Percentiles rank a stretch among this genome's conserved stretches.
These are phyloP conservation scores for Glycine tomentella DNA, from an alignment of 306 rosid species.

Conservation along the genomic window DNA sequence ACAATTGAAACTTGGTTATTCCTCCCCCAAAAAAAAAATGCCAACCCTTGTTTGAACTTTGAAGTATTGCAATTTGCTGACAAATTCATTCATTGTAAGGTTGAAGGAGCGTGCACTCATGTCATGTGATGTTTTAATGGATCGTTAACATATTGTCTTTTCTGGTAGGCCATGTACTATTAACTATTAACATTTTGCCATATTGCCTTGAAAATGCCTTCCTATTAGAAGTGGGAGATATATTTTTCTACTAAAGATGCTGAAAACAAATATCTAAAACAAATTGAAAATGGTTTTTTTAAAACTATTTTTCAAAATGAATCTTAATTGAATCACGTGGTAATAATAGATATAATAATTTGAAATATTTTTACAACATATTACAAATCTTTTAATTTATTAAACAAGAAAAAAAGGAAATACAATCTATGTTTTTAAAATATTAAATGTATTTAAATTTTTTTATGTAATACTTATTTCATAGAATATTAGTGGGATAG, in stretches of 20 bases:
- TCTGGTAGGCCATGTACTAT: constrained; percentile 9
- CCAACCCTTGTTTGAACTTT: background rate
- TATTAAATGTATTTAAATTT: background rate
- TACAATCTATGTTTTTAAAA: background rate
- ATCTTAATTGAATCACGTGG: background rate
- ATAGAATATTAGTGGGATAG: background rate
- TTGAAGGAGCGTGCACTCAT: constrained; percentile 4
- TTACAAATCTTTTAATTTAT: background rate
- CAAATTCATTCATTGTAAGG: background rate
- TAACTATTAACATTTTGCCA: background rate
- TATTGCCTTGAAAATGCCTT: background rate
- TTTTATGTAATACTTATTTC: background rate
- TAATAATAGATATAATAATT: background rate
- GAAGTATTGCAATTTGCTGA: constrained; percentile 2
- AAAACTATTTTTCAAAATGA: background rate
- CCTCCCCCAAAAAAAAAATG: background rate
- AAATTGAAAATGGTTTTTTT: background rate
- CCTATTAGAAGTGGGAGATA: background rate
- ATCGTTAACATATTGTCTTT: background rate
- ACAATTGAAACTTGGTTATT: background rate
- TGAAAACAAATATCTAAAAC: background rate
- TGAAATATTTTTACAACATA: background rate
- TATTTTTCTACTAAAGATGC: background rate
- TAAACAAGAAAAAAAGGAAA: background rate
- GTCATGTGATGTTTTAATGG: constrained; percentile 28